Evolutionary conservation across 495 filamentous ascomycete species (phyloP).

Genomic region (Poronia punctata): DNA sequence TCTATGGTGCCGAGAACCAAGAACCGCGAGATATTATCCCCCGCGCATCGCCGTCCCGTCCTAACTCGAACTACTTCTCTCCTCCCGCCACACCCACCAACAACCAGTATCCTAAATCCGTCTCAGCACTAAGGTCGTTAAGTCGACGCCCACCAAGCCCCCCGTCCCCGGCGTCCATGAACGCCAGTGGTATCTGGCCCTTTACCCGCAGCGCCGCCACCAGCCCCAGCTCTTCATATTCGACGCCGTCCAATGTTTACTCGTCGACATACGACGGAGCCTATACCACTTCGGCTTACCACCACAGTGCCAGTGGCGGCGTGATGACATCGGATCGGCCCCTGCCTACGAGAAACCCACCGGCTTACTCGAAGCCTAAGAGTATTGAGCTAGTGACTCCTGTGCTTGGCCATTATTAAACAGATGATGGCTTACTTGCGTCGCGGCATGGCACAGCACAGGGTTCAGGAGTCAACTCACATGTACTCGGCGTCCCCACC

Average conservation of each 20-base stretch:
- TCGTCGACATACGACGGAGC: conserved; percentile 41
- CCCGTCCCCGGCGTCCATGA: conserved; percentile 32
- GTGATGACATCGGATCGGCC: conserved; percentile 32
- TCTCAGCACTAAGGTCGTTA: conserved; percentile 38
- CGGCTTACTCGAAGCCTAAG: conserved; percentile 41
- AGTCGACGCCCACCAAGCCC: conserved; percentile 41
- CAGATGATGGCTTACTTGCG: neutral
- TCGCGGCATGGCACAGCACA: neutral
- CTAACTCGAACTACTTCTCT: conserved; percentile 32
- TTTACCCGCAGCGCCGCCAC: conserved; percentile 37
- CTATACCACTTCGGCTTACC: conserved; percentile 27
- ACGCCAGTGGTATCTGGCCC: conserved; percentile 35
- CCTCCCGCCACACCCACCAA: conserved; percentile 36
- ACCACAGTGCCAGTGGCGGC: conserved; percentile 19
- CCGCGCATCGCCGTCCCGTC: conserved; percentile 44
- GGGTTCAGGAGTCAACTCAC: no score
- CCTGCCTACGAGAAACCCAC: conserved; percentile 35
- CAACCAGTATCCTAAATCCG: conserved; percentile 30
- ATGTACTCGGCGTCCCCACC: no score
- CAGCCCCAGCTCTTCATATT: conserved; percentile 42
- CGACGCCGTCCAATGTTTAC: conserved; percentile 30
- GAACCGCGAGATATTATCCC: conserved; percentile 46
- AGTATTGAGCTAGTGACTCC: conserved; percentile 46
- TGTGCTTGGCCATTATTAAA: conserved; percentile 37
- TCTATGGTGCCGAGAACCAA: conserved; percentile 26